Evolutionary conservation across 208 protist species (phyloP).

Genomic region (Angomonas ambiguus): DNA sequence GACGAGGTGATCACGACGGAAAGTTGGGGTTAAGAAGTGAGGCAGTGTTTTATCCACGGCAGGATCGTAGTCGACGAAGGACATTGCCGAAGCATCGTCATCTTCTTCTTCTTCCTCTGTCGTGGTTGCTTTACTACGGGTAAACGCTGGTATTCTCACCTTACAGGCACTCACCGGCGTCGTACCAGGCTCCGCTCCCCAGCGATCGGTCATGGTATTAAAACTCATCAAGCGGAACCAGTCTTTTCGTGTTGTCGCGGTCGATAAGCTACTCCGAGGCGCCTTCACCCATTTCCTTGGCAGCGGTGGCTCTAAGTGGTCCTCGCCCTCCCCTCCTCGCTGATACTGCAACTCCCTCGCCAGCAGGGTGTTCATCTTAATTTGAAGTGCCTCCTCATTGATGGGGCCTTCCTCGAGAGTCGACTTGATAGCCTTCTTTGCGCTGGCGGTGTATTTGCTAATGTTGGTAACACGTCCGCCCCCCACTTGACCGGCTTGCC

Average conservation of each 20-base stretch:
- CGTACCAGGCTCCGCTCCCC: conserved; percentile 19
- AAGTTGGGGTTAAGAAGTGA: conserved; percentile 53
- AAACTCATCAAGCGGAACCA: conserved; percentile 89
- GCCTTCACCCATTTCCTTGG: conserved; percentile 60
- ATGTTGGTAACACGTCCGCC: not conserved
- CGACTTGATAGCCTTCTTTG: conserved; percentile 21
- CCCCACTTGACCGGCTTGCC: not conserved
- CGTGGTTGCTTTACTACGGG: conserved; percentile 14
- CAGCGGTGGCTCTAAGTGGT: conserved; percentile 32
- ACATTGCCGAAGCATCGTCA: too few species aligned
- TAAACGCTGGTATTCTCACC: conserved; percentile 56
- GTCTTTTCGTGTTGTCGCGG: conserved; percentile 44
- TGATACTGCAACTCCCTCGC: conserved; percentile 21
- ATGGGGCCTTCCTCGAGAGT: conserved; percentile 31
- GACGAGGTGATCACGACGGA: conserved; percentile 55
- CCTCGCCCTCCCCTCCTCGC: too few species aligned
- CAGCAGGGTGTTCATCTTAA: conserved; percentile 35
- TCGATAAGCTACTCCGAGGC: conserved; percentile 62
- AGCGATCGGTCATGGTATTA: conserved; percentile 75
- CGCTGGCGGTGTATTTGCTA: not conserved
- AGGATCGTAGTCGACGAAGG: conserved; percentile 52
- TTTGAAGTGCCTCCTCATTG: conserved; percentile 27
- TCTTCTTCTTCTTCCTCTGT: conserved; percentile 20
- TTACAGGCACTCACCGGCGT: conserved; percentile 54
- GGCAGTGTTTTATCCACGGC: conserved; percentile 36